Evolutionary conservation across 345 rosid species (phyloP).

Genomic region (Orychophragmus violaceus): DNA sequence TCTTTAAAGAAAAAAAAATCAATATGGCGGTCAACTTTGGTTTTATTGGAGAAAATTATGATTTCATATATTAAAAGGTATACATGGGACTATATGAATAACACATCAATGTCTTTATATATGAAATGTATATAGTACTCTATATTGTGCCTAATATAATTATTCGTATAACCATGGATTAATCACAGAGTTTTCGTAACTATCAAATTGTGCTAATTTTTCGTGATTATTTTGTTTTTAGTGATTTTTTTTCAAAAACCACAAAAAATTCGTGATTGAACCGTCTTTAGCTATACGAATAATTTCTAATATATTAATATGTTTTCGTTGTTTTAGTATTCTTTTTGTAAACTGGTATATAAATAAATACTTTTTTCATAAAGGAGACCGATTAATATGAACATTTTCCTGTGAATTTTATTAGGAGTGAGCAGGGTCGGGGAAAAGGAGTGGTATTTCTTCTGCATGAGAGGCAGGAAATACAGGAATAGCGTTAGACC

Average conservation of each 20-base stretch:
- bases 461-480: slow-evolving; percentile 74
- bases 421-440: slow-evolving; percentile 45
- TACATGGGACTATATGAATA: not conserved
- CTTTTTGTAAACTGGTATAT: not conserved
- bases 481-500: slow-evolving; percentile 79
- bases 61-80: not conserved
- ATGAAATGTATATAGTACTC: not conserved
- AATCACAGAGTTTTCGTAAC: no score
- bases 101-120: not conserved
- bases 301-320: no score
- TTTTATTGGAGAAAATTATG: not conserved
- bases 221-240: no score
- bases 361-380: not conserved
- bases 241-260: no score
- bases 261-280: no score
- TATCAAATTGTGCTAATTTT: no score
- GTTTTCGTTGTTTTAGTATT: not conserved
- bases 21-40: not conserved
- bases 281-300: no score
- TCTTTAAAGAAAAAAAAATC: no score
- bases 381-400: not conserved
- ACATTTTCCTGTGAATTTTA: not conserved
- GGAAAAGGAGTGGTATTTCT: slow-evolving; percentile 70
- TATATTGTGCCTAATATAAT: not conserved
- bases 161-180: no score